phyloP scores from a whole-genome alignment of 2,329 filamentous ascomycete species.

The Coniella vitis region DNA sequence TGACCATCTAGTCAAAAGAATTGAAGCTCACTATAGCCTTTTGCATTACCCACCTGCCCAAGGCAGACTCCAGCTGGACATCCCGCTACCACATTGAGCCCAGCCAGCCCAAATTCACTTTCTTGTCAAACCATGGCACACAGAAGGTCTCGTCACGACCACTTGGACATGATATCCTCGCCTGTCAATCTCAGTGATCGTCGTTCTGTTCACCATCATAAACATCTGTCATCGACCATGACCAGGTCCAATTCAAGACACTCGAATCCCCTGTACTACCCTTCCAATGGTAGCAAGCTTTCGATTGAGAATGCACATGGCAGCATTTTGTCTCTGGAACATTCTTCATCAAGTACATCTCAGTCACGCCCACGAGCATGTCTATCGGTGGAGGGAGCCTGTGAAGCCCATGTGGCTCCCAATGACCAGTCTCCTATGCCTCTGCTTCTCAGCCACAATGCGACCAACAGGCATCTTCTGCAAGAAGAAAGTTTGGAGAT shows the following conservation, averaged over 20 bases:
- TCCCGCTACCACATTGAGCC: not conserved
- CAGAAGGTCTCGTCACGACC: not conserved
- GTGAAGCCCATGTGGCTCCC: not conserved
- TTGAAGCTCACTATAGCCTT: slow-evolving; percentile 5
- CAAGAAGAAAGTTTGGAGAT: not conserved
- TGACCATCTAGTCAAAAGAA: not conserved
- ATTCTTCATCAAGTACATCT: not conserved
- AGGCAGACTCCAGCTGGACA: not conserved
- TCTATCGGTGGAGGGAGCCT: not conserved
- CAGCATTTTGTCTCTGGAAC: slow-evolving; percentile 3
- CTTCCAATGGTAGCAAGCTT: not conserved
- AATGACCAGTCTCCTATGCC: not conserved
- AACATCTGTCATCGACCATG: not conserved
- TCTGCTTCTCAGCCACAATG: no score
- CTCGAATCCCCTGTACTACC: not conserved
- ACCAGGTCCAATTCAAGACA: not conserved
- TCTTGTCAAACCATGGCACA: not conserved
- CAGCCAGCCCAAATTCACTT: not conserved
- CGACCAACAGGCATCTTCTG: not conserved
- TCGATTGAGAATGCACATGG: slow-evolving; percentile 8
- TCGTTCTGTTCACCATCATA: not conserved
- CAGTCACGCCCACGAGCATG: not conserved
- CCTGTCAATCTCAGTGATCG: not conserved
- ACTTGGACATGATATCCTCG: slow-evolving; percentile 1
- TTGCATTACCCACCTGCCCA: not conserved